Conservation (phyloP, 768 basidiomycete species). For the Lactarius hatsudake region DNA sequence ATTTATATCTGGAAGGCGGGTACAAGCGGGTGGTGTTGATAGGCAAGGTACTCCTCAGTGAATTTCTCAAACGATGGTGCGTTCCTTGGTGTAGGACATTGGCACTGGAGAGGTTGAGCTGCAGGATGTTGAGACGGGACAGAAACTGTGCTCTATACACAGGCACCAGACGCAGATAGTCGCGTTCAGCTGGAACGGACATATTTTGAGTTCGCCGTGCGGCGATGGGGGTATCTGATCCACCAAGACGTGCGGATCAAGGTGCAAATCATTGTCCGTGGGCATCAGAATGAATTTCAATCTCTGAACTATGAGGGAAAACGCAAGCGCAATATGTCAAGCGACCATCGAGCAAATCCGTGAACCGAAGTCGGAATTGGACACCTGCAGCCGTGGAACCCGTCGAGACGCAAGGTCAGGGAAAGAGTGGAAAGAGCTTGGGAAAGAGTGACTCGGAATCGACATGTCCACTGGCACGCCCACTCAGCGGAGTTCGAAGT, state of each 20-base stretch:
- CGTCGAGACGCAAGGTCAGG: too few species aligned
- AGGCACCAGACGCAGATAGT: constrained; percentile 86
- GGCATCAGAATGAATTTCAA: too few species aligned
- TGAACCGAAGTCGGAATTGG: too few species aligned
- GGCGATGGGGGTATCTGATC: constrained; percentile 87
- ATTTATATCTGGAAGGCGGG: constrained; percentile 96
- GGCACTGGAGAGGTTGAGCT: constrained; percentile 86
- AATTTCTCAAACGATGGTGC: constrained; percentile 78
- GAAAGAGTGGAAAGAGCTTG: too few species aligned
- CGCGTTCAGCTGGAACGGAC: constrained; percentile 81
- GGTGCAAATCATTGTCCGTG: constrained; percentile 55
- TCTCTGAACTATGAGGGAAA: too few species aligned
- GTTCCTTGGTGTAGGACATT: constrained; percentile 80
- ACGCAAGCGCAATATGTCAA: too few species aligned
- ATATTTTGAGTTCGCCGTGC: constrained; percentile 84
- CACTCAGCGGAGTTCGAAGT: too few species aligned
- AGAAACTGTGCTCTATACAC: constrained; percentile 85
- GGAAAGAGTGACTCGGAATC: too few species aligned
- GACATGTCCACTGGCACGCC: too few species aligned
- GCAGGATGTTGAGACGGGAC: constrained; percentile 81
- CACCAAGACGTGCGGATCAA: constrained; percentile 93
- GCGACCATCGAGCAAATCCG: too few species aligned
- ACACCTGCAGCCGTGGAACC: too few species aligned
- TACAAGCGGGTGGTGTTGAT: constrained; percentile 77
- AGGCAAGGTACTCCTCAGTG: constrained; percentile 68